These are phyloP conservation scores for Heritiera littoralis DNA, from an alignment of 345 rosid species.

Conservation along the genomic window DNA sequence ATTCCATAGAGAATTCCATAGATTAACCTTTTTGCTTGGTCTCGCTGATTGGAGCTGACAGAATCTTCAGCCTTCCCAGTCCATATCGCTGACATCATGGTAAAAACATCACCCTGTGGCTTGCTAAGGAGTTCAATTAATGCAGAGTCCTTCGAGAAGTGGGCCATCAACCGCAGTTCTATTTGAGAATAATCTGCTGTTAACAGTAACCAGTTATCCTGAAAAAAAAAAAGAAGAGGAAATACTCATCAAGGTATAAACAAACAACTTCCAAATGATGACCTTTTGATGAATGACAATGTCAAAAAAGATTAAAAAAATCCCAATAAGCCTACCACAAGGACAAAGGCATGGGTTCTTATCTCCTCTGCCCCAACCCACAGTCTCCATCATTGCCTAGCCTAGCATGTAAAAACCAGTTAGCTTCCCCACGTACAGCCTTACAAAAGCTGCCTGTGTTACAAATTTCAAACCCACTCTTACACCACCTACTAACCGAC, in stretches of 20 bases:
- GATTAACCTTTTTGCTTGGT: constrained; percentile 87
- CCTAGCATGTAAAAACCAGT: background rate
- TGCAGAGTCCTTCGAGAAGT: constrained; percentile 81
- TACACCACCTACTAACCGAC: background rate
- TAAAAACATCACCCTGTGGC: constrained; percentile 86
- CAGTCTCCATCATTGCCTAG: background rate
- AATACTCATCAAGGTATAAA: background rate
- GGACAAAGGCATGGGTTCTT: background rate
- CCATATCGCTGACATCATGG: constrained; percentile 89
- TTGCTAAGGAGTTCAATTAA: constrained; percentile 73
- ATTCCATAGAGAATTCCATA: constrained; percentile 98
- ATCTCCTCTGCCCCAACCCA: background rate
- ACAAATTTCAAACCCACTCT: constrained; percentile 6
- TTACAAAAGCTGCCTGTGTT: background rate
- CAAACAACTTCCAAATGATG: background rate
- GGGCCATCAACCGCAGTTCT: constrained; percentile 93
- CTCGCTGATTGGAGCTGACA: constrained; percentile 67
- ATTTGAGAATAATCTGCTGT: constrained; percentile 98
- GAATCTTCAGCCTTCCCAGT: constrained; percentile 69
- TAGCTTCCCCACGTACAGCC: background rate
- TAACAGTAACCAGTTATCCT: constrained; percentile 89
- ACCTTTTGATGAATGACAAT: background rate
- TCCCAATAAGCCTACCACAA: background rate
- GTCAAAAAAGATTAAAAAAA: background rate
- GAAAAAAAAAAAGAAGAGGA: constrained; percentile 33